Percentiles rank a stretch among this genome's conserved stretches.
Evolutionary conservation across 2,329 filamentous ascomycete genomes (phyloP).

Genomic region (Aureobasidium sp.): DNA sequence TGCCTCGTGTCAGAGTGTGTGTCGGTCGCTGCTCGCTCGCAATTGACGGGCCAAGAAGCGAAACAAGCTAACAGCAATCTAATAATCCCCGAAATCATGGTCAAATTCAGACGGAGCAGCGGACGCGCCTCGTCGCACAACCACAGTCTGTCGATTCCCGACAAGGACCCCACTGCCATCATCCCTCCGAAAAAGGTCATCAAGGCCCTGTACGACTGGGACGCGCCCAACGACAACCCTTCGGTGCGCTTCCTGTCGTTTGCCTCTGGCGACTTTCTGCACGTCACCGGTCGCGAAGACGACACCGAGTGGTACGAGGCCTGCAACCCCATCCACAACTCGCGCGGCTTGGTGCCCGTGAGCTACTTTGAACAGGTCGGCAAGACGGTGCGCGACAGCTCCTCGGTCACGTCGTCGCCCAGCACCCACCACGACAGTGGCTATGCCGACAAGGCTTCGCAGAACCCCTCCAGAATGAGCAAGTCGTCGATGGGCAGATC

Average conservation of each 20-base stretch:
- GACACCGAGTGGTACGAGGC: slow-evolving; percentile 97
- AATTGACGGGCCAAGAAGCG: slow-evolving; percentile 10
- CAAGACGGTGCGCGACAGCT: slow-evolving; percentile 85
- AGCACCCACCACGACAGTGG: slow-evolving; percentile 75
- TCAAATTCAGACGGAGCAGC: slow-evolving; percentile 7
- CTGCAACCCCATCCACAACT: slow-evolving; percentile 86
- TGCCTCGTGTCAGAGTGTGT: no score
- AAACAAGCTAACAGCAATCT: slow-evolving; percentile 13
- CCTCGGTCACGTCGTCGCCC: slow-evolving; percentile 36
- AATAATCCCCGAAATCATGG: slow-evolving; percentile 6
- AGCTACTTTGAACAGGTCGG: slow-evolving; percentile 88
- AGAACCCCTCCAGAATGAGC: slow-evolving; percentile 26
- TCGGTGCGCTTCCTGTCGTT: slow-evolving; percentile 64
- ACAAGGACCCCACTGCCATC: slow-evolving; percentile 82
- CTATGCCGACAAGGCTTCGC: slow-evolving; percentile 56
- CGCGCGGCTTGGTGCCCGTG: slow-evolving; percentile 86
- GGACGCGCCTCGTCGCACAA: slow-evolving; percentile 2
- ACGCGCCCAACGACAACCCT: slow-evolving; percentile 51
- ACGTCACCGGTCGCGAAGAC: slow-evolving; percentile 93
- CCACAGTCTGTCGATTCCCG: slow-evolving; percentile 58
- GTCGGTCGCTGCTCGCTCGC: neutral
- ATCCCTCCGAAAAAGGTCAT: slow-evolving; percentile 96
- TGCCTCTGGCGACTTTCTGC: slow-evolving; percentile 92
- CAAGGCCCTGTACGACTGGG: slow-evolving; percentile 90
- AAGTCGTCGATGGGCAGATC: slow-evolving; percentile 34